phyloP scores from a whole-genome alignment of 2,329 filamentous ascomycete genomes.

The Microcyclosporella mali region DNA sequence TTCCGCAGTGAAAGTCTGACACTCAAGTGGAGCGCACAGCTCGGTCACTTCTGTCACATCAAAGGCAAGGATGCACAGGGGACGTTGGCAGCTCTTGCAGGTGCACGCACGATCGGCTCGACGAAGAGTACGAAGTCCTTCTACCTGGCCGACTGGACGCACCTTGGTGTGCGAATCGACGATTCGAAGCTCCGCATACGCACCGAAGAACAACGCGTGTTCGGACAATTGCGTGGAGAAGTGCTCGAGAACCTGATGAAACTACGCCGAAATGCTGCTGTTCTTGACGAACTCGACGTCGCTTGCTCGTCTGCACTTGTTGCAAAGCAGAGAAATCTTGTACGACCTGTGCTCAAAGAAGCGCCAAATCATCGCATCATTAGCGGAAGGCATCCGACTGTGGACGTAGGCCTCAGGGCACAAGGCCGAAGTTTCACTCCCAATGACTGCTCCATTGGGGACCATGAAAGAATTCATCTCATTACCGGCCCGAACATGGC shows the following conservation, averaged over 20 bases:
- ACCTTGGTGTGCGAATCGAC: slow-evolving; percentile 72
- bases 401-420: slow-evolving; percentile 72
- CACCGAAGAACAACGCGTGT: slow-evolving; percentile 75
- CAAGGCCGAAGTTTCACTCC: slow-evolving; percentile 75
- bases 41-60: slow-evolving; percentile 87
- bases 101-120: slow-evolving; percentile 58
- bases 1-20: slow-evolving; percentile 57
- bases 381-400: slow-evolving; percentile 84
- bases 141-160: slow-evolving; percentile 76
- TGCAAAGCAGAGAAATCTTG: slow-evolving; percentile 66
- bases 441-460: slow-evolving; percentile 82
- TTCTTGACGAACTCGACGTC: slow-evolving; percentile 90
- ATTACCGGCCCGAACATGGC: slow-evolving; percentile 94
- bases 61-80: slow-evolving; percentile 66
- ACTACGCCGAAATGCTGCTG: slow-evolving; percentile 80
- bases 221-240: slow-evolving; percentile 63
- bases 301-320: slow-evolving; percentile 77
- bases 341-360: slow-evolving; percentile 65
- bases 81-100: slow-evolving; percentile 37
- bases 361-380: slow-evolving; percentile 65
- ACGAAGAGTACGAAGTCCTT: slow-evolving; percentile 82
- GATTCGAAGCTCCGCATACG: slow-evolving; percentile 71
- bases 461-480: slow-evolving; percentile 63
- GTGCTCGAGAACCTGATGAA: slow-evolving; percentile 79
- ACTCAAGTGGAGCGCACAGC: slow-evolving; percentile 76